Conservation (phyloP, 805 yeast species). For the Kodamaea leandrae region DNA sequence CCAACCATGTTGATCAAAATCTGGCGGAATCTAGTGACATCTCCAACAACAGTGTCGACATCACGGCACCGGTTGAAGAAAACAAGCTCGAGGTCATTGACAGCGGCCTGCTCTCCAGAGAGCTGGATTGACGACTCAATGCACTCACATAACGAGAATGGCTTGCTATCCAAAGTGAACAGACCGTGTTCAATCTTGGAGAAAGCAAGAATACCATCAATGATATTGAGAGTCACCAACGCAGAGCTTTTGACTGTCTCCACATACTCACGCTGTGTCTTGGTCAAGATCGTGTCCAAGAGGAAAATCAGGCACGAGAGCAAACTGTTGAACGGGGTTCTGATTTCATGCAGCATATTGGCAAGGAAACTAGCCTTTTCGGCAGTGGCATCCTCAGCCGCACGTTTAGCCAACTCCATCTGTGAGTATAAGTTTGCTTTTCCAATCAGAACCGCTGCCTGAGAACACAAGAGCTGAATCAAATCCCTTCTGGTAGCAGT, state of each 20-base stretch:
- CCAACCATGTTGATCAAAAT: conserved; percentile 51
- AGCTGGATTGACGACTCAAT: conserved; percentile 48
- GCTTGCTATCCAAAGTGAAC: conserved; percentile 41
- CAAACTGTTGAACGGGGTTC: conserved; percentile 55
- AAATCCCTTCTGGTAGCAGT: conserved; percentile 37
- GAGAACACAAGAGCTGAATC: conserved; percentile 44
- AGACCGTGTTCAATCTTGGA: conserved; percentile 57
- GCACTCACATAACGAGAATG: conserved; percentile 44
- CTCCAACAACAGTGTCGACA: conserved; percentile 43
- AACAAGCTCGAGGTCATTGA: conserved; percentile 44
- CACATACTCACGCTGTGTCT: conserved; percentile 48
- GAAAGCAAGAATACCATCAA: conserved; percentile 54
- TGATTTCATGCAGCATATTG: conserved; percentile 57
- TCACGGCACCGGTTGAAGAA: conserved; percentile 41
- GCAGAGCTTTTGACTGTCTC: conserved; percentile 52
- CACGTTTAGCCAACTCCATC: conserved; percentile 42
- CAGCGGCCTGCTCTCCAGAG: conserved; percentile 47
- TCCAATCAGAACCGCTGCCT: conserved; percentile 51
- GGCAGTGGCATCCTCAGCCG: conserved; percentile 53
- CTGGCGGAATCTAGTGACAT: conserved; percentile 49
- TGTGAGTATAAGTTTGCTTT: conserved; percentile 47
- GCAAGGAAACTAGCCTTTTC: conserved; percentile 53
- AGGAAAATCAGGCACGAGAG: conserved; percentile 49
- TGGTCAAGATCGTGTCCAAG: conserved; percentile 45
- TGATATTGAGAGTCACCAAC: conserved; percentile 49